Evolutionary conservation across 169 alveolate genomes (phyloP).

Genomic region (Plasmodium cynomolgi): DNA sequence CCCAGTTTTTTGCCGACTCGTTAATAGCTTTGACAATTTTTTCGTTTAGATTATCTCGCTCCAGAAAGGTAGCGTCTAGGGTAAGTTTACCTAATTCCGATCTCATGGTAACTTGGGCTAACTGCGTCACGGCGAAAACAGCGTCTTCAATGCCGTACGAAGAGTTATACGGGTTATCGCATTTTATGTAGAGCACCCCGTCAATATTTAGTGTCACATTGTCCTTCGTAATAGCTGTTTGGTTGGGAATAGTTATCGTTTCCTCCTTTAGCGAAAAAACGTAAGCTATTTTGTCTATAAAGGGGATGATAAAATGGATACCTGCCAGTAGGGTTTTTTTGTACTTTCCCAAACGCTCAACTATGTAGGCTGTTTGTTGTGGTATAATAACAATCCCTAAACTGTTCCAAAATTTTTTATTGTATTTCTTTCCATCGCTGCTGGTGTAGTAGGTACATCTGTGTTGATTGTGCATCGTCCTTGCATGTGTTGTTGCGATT

Average conservation of each 20-base stretch:
- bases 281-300: slow-evolving; percentile 92
- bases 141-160: slow-evolving; percentile 96
- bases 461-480: not conserved
- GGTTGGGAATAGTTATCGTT: slow-evolving; percentile 91
- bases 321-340: slow-evolving; percentile 92
- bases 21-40: slow-evolving; percentile 92
- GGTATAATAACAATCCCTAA: slow-evolving; percentile 93
- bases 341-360: slow-evolving; percentile 94
- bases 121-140: slow-evolving; percentile 92
- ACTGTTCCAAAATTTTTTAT: slow-evolving; percentile 18
- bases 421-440: slow-evolving; percentile 34
- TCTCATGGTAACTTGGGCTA: slow-evolving; percentile 97
- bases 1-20: slow-evolving; percentile 95
- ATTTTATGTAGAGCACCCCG: slow-evolving; percentile 94
- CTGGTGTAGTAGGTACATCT: slow-evolving; percentile 54
- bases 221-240: slow-evolving; percentile 96
- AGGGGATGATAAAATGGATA: slow-evolving; percentile 91
- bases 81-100: slow-evolving; percentile 96
- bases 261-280: slow-evolving; percentile 95
- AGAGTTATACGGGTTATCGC: slow-evolving; percentile 90
- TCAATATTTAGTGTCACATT: slow-evolving; percentile 94
- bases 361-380: slow-evolving; percentile 92
- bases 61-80: slow-evolving; percentile 95
- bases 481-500: not conserved
- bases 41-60: slow-evolving; percentile 92